These are phyloP conservation scores for Dillenia turbinata DNA, from an alignment of 164 flowering plant species.

Conservation along the genomic window DNA sequence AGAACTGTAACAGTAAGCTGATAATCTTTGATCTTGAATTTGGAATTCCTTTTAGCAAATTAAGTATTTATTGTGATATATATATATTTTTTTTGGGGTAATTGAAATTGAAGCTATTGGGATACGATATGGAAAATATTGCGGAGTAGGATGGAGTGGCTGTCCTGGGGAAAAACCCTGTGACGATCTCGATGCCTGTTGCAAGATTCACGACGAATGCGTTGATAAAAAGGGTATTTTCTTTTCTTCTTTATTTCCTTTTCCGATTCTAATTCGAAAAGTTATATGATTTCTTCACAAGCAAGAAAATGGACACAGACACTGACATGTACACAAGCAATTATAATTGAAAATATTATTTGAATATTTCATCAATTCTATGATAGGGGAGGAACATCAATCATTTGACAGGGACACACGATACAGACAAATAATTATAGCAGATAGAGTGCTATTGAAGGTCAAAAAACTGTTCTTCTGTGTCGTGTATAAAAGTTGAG, in stretches of 20 bases:
- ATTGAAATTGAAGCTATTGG: slow-evolving; percentile 14
- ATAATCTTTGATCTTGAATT: background rate
- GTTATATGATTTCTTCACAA: no score
- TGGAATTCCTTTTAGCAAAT: background rate
- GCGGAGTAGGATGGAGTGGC: slow-evolving; percentile 91
- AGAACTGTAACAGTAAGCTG: slow-evolving; percentile 61
- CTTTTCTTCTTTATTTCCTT: background rate
- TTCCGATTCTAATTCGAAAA: slow-evolving; percentile 17
- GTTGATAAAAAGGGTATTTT: slow-evolving; percentile 46
- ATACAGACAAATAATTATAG: no score
- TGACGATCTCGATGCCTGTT: slow-evolving; percentile 92
- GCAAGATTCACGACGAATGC: slow-evolving; percentile 84
- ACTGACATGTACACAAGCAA: no score
- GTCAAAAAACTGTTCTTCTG: no score
- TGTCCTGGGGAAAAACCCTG: slow-evolving; percentile 93
- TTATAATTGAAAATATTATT: no score
- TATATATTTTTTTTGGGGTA: background rate
- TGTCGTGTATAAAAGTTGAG: no score
- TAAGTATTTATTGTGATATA: background rate
- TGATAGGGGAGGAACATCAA: no score
- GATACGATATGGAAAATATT: slow-evolving; percentile 78
- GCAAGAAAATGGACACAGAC: no score
- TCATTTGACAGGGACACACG: no score
- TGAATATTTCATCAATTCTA: no score
- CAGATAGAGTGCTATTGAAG: no score